Evolutionary conservation across 2,329 filamentous ascomycete species (phyloP).

Genomic region (Triangularia verruculosa): DNA sequence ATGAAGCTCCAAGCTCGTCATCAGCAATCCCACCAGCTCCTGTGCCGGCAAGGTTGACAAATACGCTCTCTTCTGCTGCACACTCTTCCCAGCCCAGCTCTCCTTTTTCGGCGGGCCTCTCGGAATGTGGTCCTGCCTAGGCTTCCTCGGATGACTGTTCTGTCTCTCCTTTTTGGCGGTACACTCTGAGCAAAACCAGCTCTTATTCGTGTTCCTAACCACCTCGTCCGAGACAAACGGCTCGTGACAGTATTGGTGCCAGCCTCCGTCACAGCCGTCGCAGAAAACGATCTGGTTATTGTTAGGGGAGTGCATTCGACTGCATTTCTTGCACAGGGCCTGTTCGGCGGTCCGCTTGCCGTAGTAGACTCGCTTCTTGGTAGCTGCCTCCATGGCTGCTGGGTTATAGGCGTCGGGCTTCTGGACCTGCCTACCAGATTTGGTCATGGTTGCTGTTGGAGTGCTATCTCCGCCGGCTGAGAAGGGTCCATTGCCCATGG

Average conservation of each 20-base stretch:
- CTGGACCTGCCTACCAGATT: slow-evolving; percentile 70
- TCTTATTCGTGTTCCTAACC: slow-evolving; percentile 61
- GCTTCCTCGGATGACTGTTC: slow-evolving; percentile 35
- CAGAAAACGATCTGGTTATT: slow-evolving; percentile 83
- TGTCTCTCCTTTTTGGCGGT: slow-evolving; percentile 45
- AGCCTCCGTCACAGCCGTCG: slow-evolving; percentile 74
- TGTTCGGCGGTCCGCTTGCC: slow-evolving; percentile 59
- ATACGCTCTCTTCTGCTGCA: slow-evolving; percentile 57
- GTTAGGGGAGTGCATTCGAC: slow-evolving; percentile 66
- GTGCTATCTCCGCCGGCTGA: slow-evolving; percentile 28
- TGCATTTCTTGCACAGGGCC: slow-evolving; percentile 68
- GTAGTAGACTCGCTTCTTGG: slow-evolving; percentile 42
- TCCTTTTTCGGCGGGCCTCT: slow-evolving; percentile 23
- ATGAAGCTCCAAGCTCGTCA: slow-evolving; percentile 58
- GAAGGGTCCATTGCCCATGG: background rate
- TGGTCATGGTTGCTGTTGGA: slow-evolving; percentile 63
- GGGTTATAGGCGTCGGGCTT: slow-evolving; percentile 64
- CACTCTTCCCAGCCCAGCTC: slow-evolving; percentile 40
- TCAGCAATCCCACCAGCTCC: slow-evolving; percentile 62
- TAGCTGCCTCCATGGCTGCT: slow-evolving; percentile 43
- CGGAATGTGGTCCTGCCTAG: slow-evolving; percentile 31
- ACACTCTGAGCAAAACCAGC: slow-evolving; percentile 71
- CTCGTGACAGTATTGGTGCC: slow-evolving; percentile 80
- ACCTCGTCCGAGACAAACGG: slow-evolving; percentile 69
- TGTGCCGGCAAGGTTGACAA: slow-evolving; percentile 58